Evolutionary conservation across 345 rosid genomes (phyloP), one percentile per base, ranked within the genome.

Genomic region (Brassica incana): DNA sequence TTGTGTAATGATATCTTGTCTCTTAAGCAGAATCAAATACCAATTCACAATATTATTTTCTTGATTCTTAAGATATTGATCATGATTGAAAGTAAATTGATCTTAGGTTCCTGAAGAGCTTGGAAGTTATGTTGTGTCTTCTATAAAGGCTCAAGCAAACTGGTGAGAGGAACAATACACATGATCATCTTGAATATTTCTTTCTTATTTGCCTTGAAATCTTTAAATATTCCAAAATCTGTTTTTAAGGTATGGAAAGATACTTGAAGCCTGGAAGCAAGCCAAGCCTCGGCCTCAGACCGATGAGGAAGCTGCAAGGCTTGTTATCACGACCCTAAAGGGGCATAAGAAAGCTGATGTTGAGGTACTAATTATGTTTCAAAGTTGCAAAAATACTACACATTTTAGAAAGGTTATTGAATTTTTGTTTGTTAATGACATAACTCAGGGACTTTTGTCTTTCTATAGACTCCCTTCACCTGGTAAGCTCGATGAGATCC

Each of bases 141-240:
- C 96, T 12, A 87, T 66, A 90, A 89, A 87, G 73, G 93, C 98
- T 83, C 99, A 95, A 77, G 96, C 97, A 61, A 91, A 85, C 65
- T 95, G 99, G 98, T 92, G 88, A 85, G 11, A 35, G 7, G 9
- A 36, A 52, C 29, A 54, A 52, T 8, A 77, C 56, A 71, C 58
- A 33, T 10, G 14, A 52, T 64, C 58, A 60, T 70, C 5, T 2
- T 30, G 29, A 5, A 18, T 35, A 29, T 29, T 23, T 30, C 6
- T 67, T 56, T 71, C 58, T 76, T 65, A 3, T 59, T 25, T 8
- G 18, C 15, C 0, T 35, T 1, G 43, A 50, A 15, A n/a, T 71
- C 45, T 25, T 3, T 33, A 40, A 15, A 12, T 67, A 7, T 58
- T 81, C 69, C 33, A 16, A 79, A 77, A 78, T 69, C 70, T 65